Evolutionary conservation across 1,284 basidiomycete genomes (phyloP).

Genomic region (Wallemia mellicola): DNA sequence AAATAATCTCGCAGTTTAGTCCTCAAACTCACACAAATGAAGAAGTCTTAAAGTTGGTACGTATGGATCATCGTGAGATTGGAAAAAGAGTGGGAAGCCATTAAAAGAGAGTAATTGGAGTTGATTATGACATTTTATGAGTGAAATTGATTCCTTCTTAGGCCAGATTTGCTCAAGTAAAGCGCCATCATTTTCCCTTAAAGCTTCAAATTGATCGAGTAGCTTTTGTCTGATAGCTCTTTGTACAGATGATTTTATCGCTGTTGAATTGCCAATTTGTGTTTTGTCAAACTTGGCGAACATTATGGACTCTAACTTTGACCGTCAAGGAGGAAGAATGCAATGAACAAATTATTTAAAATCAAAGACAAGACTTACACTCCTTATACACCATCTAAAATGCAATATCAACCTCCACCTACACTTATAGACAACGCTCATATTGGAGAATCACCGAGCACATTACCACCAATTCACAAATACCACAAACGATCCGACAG

Average conservation of each 20-base stretch:
- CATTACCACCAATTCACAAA: neutral
- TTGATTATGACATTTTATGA: constrained; percentile 84
- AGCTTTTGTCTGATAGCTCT: constrained; percentile 53
- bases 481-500: neutral
- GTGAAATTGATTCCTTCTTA: constrained; percentile 79
- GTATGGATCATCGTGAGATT: neutral
- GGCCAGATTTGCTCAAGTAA: constrained; percentile 78
- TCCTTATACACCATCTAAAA: neutral
- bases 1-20: neutral
- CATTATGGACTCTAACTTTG: constrained; percentile 23
- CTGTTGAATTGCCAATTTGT: constrained; percentile 75
- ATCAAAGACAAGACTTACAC: neutral
- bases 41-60: neutral
- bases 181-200: constrained; percentile 12
- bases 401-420: neutral
- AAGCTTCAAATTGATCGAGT: constrained; percentile 53
- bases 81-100: neutral
- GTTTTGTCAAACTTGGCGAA: constrained; percentile 24
- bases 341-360: neutral
- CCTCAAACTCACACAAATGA: neutral
- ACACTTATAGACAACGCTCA: neutral
- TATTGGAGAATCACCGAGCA: neutral
- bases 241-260: constrained; percentile 79
- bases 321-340: constrained; percentile 19
- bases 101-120: constrained; percentile 2